phyloP scores from a whole-genome alignment of 2,329 filamentous ascomycete genomes.

The Blumeriella jaapii region DNA sequence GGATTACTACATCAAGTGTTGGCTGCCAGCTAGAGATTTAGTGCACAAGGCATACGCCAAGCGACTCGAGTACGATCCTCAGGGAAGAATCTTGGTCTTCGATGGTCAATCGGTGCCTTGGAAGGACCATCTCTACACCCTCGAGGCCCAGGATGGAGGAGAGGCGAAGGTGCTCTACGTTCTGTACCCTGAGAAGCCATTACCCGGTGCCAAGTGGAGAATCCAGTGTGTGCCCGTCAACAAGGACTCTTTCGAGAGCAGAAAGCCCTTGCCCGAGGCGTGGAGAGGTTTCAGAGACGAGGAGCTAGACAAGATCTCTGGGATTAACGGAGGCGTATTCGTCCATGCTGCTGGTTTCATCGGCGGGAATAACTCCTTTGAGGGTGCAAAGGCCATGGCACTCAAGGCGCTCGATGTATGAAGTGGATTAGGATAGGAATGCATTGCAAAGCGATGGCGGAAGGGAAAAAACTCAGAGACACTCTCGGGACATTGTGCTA shows the following conservation, averaged over 20 bases:
- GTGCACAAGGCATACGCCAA: constrained; percentile 66
- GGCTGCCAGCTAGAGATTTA: constrained; percentile 77
- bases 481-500: too few relatives aligned
- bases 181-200: constrained; percentile 75
- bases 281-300: constrained; percentile 89
- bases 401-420: constrained; percentile 50
- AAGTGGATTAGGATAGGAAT: constrained; percentile 10
- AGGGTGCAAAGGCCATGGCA: constrained; percentile 81
- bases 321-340: constrained; percentile 70
- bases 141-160: constrained; percentile 53
- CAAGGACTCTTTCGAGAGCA: constrained; percentile 80
- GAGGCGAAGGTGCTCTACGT: constrained; percentile 67
- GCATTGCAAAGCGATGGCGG: constrained; percentile 20
- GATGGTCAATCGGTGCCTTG: constrained; percentile 71
- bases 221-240: constrained; percentile 83
- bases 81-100: constrained; percentile 74
- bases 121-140: constrained; percentile 89
- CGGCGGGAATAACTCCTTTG: constrained; percentile 84
- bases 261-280: constrained; percentile 78
- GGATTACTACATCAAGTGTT: constrained; percentile 60
- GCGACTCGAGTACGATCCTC: constrained; percentile 54
- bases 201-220: constrained; percentile 74
- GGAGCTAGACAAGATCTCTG: constrained; percentile 62
- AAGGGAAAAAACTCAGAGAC: too few relatives aligned
- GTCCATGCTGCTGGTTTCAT: constrained; percentile 94